Evolutionary conservation across 2,329 filamentous ascomycete genomes (phyloP).

Genomic region (Ilyonectria mors-panacis): DNA sequence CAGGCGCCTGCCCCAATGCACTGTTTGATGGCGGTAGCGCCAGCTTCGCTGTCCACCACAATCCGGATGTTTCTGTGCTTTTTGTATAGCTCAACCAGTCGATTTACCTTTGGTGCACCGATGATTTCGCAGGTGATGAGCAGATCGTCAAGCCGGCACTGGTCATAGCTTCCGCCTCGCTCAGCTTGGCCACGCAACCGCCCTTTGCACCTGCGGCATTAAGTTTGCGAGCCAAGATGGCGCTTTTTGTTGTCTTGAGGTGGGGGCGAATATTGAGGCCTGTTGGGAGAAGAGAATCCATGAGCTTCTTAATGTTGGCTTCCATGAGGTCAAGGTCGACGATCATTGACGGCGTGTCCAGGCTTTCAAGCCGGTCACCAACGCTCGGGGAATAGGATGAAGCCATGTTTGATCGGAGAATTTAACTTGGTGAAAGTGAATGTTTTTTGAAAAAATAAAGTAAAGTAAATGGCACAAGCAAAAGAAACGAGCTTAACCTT

Average conservation of each 20-base stretch:
- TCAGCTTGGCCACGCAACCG: conserved; percentile 37
- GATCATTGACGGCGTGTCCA: conserved; percentile 71
- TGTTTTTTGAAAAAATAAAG: no score
- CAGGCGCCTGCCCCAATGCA: conserved; percentile 2
- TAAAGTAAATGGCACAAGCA: background rate
- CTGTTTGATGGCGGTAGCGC: conserved; percentile 33
- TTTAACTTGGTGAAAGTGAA: background rate
- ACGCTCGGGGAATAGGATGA: conserved; percentile 11
- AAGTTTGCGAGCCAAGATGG: conserved; percentile 28
- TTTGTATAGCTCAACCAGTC: conserved; percentile 33
- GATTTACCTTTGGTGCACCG: conserved; percentile 25
- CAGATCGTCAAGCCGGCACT: conserved; percentile 33
- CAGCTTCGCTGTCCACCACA: conserved; percentile 32
- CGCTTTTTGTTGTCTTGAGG: conserved; percentile 39
- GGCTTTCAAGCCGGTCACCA: conserved; percentile 38
- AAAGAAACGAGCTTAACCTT: background rate
- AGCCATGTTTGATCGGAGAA: background rate
- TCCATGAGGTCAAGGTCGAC: conserved; percentile 68
- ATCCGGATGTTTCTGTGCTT: conserved; percentile 26
- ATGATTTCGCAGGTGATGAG: conserved; percentile 43
- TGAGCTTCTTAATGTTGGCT: conserved; percentile 63
- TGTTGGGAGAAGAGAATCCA: conserved; percentile 61
- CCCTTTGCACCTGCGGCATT: conserved; percentile 37
- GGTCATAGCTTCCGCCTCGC: conserved; percentile 38
- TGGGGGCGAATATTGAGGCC: conserved; percentile 51